Percentiles rank a stretch among this genome's conserved stretches.
Conservation (phyloP, 805 yeast species). For the Hanseniaspora occidentalis region DNA sequence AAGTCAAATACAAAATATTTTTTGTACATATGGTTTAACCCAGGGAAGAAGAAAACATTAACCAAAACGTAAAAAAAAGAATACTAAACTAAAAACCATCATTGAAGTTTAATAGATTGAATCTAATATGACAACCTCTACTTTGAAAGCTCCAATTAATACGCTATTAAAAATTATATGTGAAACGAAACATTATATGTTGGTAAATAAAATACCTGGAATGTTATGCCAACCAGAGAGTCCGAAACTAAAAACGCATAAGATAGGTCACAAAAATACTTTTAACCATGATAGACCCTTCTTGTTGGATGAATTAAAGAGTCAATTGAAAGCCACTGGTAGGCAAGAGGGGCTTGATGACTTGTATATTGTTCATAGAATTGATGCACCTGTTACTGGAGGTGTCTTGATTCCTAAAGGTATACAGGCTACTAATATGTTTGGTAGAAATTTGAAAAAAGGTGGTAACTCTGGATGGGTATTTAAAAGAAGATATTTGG, state of each 20-base stretch:
- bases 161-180: too few species aligned
- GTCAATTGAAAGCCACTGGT: slow-evolving; percentile 1
- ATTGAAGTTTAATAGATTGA: too few species aligned
- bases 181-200: too few species aligned
- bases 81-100: too few species aligned
- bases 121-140: too few species aligned
- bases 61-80: too few species aligned
- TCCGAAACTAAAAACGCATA: neutral
- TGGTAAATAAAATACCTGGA: too few species aligned
- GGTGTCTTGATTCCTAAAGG: slow-evolving; percentile 27
- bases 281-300: slow-evolving; percentile 8
- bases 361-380: slow-evolving; percentile 26
- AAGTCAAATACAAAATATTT: too few species aligned
- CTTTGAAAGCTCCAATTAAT: too few species aligned
- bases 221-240: too few species aligned
- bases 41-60: too few species aligned
- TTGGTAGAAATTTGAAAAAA: slow-evolving; percentile 21
- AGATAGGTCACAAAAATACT: neutral
- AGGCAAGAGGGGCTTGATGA: slow-evolving; percentile 4
- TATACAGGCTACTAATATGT: slow-evolving; percentile 21
- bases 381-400: slow-evolving; percentile 30
- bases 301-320: slow-evolving; percentile 13
- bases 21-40: too few species aligned
- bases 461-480: slow-evolving; percentile 28
- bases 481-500: slow-evolving; percentile 27